These are phyloP conservation scores for Lepraria neglecta DNA, from an alignment of 495 filamentous ascomycete species.

Conservation along the genomic window DNA sequence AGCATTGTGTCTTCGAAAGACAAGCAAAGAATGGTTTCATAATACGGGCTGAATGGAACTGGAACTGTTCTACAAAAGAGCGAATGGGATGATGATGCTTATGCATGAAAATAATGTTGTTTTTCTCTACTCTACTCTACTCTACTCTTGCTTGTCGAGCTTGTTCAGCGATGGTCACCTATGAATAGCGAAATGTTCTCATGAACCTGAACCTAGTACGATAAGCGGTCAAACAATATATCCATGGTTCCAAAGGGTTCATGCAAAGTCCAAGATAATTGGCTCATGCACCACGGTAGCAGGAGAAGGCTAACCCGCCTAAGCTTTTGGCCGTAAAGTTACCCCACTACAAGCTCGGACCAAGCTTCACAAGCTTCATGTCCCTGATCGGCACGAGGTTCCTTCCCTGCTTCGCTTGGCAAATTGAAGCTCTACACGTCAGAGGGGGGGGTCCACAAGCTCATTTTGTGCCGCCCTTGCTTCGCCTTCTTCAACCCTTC, in stretches of 20 bases:
- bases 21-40: no score
- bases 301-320: not conserved
- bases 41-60: not conserved
- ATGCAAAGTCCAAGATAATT: not conserved
- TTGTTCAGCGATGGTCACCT: not conserved
- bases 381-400: slow-evolving; percentile 8
- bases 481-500: not conserved
- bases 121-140: not conserved
- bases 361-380: not conserved
- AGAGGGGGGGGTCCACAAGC: no score
- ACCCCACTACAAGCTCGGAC: slow-evolving; percentile 5
- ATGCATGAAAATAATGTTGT: not conserved
- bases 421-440: slow-evolving; percentile 19
- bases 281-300: not conserved
- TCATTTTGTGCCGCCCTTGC: not conserved
- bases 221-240: not conserved
- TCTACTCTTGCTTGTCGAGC: not conserved
- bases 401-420: slow-evolving; percentile 10
- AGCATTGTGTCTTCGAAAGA: no score
- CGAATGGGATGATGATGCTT: not conserved
- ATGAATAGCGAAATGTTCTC: not conserved
- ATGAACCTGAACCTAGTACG: not conserved
- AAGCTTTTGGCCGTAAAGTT: not conserved
- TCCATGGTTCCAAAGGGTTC: not conserved
- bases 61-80: not conserved